Evolutionary conservation across 2,329 filamentous ascomycete species (phyloP).

Genomic region (Claviceps citrina): DNA sequence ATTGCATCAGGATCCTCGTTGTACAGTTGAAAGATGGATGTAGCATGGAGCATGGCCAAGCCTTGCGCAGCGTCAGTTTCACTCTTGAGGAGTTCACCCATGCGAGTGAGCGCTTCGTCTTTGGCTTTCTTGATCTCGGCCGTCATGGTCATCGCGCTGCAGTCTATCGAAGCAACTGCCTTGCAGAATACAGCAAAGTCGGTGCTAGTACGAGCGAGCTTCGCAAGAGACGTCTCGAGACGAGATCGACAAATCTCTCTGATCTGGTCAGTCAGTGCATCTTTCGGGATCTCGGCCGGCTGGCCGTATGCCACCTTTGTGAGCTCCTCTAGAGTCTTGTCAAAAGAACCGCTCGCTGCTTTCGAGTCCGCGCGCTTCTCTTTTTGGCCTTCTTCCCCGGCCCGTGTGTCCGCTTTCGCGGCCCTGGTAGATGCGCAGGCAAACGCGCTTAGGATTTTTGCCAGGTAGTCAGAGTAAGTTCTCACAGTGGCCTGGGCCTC

Average conservation of each 20-base stretch:
- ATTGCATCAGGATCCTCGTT: conserved; percentile 79
- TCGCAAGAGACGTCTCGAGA: conserved; percentile 43
- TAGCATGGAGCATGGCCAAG: conserved; percentile 65
- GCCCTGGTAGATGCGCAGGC: conserved; percentile 8
- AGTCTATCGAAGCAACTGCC: conserved; percentile 38
- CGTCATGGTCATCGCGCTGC: conserved; percentile 38
- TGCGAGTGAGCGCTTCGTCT: conserved; percentile 33
- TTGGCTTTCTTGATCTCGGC: conserved; percentile 37
- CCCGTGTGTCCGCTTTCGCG: neutral
- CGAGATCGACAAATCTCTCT: conserved; percentile 39
- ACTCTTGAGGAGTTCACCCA: conserved; percentile 36
- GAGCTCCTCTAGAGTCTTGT: conserved; percentile 33
- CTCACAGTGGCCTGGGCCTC: conserved; percentile 24
- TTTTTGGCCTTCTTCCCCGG: neutral
- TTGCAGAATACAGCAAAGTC: conserved; percentile 38
- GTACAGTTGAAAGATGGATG: conserved; percentile 78
- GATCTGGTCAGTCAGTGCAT: conserved; percentile 34
- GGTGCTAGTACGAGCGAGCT: conserved; percentile 37
- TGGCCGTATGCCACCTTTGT: conserved; percentile 40
- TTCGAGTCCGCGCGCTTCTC: conserved; percentile 16
- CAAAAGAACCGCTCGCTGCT: conserved; percentile 16
- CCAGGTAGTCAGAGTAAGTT: conserved; percentile 38
- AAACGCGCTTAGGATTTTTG: conserved; percentile 31
- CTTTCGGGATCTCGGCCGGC: conserved; percentile 25
- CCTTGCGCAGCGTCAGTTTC: conserved; percentile 36